phyloP scores from a whole-genome alignment of 2,329 filamentous ascomycete genomes.

The Calonectria henricotiae region DNA sequence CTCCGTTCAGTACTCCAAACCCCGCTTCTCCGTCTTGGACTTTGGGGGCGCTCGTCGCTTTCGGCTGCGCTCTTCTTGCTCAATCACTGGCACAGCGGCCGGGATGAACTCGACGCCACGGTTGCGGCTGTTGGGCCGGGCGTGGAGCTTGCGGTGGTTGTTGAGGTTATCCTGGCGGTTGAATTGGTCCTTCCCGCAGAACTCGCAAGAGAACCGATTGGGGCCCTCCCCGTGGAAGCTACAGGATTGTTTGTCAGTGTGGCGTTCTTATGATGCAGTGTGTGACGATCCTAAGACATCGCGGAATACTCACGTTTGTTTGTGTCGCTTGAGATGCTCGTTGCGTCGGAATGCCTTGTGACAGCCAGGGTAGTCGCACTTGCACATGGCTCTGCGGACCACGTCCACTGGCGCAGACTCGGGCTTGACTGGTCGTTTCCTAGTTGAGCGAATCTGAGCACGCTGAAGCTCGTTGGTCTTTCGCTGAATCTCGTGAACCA shows the following conservation, averaged over 20 bases:
- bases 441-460: slow-evolving; percentile 57
- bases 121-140: slow-evolving; percentile 60
- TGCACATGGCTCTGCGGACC: slow-evolving; percentile 61
- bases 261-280: background rate
- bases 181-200: slow-evolving; percentile 62
- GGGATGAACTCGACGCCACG: slow-evolving; percentile 61
- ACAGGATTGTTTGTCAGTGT: background rate
- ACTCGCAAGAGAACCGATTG: slow-evolving; percentile 61
- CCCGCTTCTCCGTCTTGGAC: slow-evolving; percentile 57
- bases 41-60: slow-evolving; percentile 61
- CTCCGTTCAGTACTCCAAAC: slow-evolving; percentile 51
- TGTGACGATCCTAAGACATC: background rate
- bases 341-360: slow-evolving; percentile 67
- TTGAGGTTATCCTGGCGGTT: slow-evolving; percentile 63
- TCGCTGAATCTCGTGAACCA: slow-evolving; percentile 62
- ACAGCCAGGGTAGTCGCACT: slow-evolving; percentile 66
- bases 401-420: slow-evolving; percentile 56
- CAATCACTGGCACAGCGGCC: slow-evolving; percentile 60
- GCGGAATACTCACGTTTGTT: slow-evolving; percentile 64
- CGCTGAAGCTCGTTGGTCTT: slow-evolving; percentile 64
- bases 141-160: slow-evolving; percentile 62
- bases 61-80: slow-evolving; percentile 61
- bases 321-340: slow-evolving; percentile 72
- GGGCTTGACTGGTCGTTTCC: slow-evolving; percentile 54
- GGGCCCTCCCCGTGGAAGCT: slow-evolving; percentile 61